Base-by-base conservation (phyloP, 345 rosid genomes). In the Lumnitzera racemosa region DNA sequence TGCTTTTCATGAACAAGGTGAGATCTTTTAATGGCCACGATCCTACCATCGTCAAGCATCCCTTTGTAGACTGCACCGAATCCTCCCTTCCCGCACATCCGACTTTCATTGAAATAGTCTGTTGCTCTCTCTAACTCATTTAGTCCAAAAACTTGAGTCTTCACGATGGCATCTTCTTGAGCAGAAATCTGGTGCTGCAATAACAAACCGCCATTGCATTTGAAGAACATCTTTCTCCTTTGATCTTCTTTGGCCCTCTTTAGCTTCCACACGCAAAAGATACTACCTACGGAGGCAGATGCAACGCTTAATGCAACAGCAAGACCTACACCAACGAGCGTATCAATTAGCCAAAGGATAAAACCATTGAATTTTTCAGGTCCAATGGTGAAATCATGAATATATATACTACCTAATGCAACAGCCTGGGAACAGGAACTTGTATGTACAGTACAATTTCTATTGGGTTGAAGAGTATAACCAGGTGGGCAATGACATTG, bases 51-150 rank as follows among this genome's bases (percentile, higher is more conserved):
- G 5, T 48, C 46, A 20, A 63, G 62, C 58, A 72, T 67, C 24
- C 66, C 69, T 56, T 63, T 67, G 72, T 72, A 67, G 20, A 67
- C 61, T 1, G 51, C 16, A 56, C 76, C 67, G 46, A 27, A 72
- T 11, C 65, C 76, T 56, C 65, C 72, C 23, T 29, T 54, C 49
- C 72, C 66, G 47, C 55, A 54, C 54, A 67, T 63, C 17, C 59
- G 51, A 4, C 58, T 13, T 36, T 25, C 61, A 24, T 27, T 55
- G 56, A 67, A 63, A 69, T 72, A 55, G 52, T 55, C 59, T 7
- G 57, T 67, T 31, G 69, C 69, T 56, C 53, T 64, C 52, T 67
- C 59, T 15, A 67, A 61, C 69, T 55, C 69, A 46, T 67, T 62
- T 1, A 41, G 53, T 5, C 56, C 25, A 60, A 58, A 72, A 4